These are phyloP conservation scores for Boletus insuetus DNA, from an alignment of 768 basidiomycete genomes.

Conservation along the genomic window DNA sequence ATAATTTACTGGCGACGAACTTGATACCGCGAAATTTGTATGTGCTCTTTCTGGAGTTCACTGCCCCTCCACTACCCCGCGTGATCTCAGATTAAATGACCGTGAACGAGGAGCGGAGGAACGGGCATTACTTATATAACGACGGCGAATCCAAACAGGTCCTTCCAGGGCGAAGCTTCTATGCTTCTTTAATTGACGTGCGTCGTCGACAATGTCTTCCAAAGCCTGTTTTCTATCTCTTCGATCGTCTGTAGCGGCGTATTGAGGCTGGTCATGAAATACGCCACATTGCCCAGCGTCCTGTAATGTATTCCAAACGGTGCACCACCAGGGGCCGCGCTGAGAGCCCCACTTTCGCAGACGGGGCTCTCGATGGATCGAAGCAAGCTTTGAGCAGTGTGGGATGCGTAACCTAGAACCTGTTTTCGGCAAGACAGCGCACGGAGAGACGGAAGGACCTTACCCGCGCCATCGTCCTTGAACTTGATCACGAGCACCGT, in stretches of 20 bases:
- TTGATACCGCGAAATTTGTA: background rate
- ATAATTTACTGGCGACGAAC: background rate
- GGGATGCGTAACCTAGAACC: conserved; percentile 51
- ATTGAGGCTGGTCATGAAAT: conserved; percentile 89
- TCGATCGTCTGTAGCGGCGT: conserved; percentile 54
- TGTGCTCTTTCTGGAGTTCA: background rate
- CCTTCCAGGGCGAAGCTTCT: background rate
- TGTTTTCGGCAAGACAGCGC: background rate
- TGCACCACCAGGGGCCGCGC: conserved; percentile 49
- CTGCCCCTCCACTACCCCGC: background rate
- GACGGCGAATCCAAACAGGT: background rate
- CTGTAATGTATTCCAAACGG: conserved; percentile 78
- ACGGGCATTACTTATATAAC: background rate
- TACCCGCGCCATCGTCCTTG: conserved; percentile 54
- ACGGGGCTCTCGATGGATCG: conserved; percentile 42
- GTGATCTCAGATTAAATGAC: background rate
- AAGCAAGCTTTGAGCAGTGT: conserved; percentile 64
- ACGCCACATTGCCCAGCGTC: conserved; percentile 88
- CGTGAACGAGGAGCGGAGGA: background rate
- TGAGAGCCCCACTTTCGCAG: conserved; percentile 25
- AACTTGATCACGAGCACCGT: conserved; percentile 81
- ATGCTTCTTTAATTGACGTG: background rate
- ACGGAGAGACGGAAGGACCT: conserved; percentile 10
- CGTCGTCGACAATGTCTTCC: conserved; percentile 31
- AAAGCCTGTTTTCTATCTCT: conserved; percentile 62